Evolutionary conservation across 129 eudicot genomes (phyloP), one percentile per base, ranked within the genome.

Genomic region (Tagetes erecta): DNA sequence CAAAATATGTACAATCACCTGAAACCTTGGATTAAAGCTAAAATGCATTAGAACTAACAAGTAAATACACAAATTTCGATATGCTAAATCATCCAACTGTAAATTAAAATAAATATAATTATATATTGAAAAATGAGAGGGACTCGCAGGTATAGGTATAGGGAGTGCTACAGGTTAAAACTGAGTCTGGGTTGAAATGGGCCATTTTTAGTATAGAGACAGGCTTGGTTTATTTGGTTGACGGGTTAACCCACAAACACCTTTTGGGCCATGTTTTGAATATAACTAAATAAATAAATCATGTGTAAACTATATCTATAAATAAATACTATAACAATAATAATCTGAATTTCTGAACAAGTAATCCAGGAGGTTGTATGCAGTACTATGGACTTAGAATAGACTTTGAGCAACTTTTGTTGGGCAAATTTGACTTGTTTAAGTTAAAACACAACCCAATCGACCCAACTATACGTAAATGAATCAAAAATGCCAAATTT

Each of bases 1-100:
- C 96, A 78, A 90, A 94, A 86, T 85, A 94, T 73, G 97, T 90
- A 79, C 97, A 94, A 68, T 94, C 98, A 74, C 98, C 98, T 10
- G 97, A 86, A 70, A 94, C 98, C 97, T 91, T 80, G 46, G 74
- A 70, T 50, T 49, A 9, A 46, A 79, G 52, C 41, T 44, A 70
- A 27, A 60, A 56, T 62, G 30, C 6, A 74, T 85, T 72, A 82
- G 67, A 42, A 55, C 39, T 71, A 72, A 47, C 27, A 44, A 49
- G 38, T 71, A 64, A 49, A 53, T 51, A 64, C 27, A 64, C 10
- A 55, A 42, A 62, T 62, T 60, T 6, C 40, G 71, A 70, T 7
- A 62, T 62, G 45, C 45, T 62, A 62, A 38, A 62, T 5, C 45
- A 36, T 33, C 39, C 39, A 31, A 31, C 37, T 57, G 12, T 20